These are phyloP conservation scores for Aureobasidium vineae DNA, from an alignment of 2,329 filamentous ascomycete species.

Conservation along the genomic window DNA sequence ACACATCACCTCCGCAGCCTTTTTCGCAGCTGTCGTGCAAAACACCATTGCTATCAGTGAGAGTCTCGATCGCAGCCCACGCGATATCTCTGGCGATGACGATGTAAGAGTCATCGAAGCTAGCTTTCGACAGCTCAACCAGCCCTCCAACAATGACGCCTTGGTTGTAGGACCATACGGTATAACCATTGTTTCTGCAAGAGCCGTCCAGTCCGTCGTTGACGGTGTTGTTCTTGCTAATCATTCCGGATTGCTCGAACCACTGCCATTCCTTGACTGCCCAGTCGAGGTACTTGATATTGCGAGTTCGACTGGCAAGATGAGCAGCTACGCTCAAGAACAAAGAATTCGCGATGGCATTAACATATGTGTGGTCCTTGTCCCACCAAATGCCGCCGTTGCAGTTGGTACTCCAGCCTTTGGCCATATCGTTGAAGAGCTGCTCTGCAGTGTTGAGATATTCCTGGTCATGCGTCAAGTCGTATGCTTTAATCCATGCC, in stretches of 20 bases:
- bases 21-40: conserved; percentile 42
- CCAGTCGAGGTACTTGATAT: conserved; percentile 44
- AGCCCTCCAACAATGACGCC: conserved; percentile 61
- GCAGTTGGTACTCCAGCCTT: conserved; percentile 44
- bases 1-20: conserved; percentile 39
- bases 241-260: conserved; percentile 51
- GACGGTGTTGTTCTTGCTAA: conserved; percentile 50
- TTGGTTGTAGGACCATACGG: conserved; percentile 58
- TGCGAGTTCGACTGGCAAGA: conserved; percentile 50
- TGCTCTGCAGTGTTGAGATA: conserved; percentile 50
- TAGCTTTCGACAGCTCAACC: conserved; percentile 51
- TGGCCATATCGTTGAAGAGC: conserved; percentile 49
- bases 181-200: conserved; percentile 47
- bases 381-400: conserved; percentile 52
- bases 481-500: conserved; percentile 54
- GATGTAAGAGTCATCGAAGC: conserved; percentile 38
- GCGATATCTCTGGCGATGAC: conserved; percentile 40
- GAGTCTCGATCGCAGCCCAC: conserved; percentile 39
- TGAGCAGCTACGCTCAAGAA: conserved; percentile 55
- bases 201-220: conserved; percentile 52
- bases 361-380: conserved; percentile 44
- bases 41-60: conserved; percentile 41
- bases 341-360: conserved; percentile 56
- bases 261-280: conserved; percentile 51
- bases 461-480: conserved; percentile 45